Base-by-base conservation (phyloP, 306 rosid genomes). In the Elaeagnus macrophylla region DNA sequence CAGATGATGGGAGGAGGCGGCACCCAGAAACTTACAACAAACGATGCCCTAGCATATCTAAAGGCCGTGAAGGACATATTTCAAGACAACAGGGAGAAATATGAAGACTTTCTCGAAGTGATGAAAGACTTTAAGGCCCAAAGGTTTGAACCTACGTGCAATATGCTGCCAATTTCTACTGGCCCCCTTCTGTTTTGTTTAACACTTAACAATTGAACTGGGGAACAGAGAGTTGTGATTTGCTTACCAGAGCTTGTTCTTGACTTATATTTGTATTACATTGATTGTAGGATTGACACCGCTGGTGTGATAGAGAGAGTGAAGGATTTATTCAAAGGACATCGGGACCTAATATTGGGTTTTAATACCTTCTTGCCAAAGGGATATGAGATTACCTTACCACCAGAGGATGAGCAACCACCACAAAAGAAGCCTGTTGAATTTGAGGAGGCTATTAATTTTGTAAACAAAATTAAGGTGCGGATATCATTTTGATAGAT, bases 71-170 rank as follows among this genome's bases (percentile, higher is more conserved):
- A 93, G 85, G 96, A 87, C 75, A 93, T 87, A 52, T 93, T 93
- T 84, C 94, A 87, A 59, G 95, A 93, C 75, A 80, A 87, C 45
- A 80, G 74, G 76, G 95, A 82, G n/a, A 82, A 93, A 42, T 93
- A 93, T 37, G 99, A 93, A 37, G 96, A 84, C 53, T 93, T 93
- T 75, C 83, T 93, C 50, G 96, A 93, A 77, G 99, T 93, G 41
- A 93, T 93, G 99, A 93, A 93, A 72, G 96, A 93, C 69, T 93
- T 93, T 68, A 93, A 93, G 79, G 95, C 96, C 51, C 93, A 82
- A 68, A 84, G 99, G 99, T 93, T 57, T 18, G 81, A 58, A 65
- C 64, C 32, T 50, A 51, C 39, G 54, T 37, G 18, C 53, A 48
- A 57, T 54, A 57, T 65, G 38, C 56, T 56, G 16, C 17, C 13